Percentiles rank a stretch among this genome's conserved stretches.
phyloP scores from a whole-genome alignment of 192 early-diverging fungal species.

The Dispira parvispora region DNA sequence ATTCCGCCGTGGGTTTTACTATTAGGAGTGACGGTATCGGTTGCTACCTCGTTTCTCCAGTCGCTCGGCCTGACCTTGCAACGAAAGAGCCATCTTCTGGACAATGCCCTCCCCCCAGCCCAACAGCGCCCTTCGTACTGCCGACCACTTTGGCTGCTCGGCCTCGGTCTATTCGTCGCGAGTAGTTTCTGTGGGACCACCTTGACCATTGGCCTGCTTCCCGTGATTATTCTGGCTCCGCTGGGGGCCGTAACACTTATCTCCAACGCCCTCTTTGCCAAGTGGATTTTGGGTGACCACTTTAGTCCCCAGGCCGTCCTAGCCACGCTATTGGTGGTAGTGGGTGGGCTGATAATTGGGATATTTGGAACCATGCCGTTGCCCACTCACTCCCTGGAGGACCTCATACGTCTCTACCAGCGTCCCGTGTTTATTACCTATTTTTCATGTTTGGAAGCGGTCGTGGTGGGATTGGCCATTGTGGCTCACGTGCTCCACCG shows the following conservation, averaged over 20 bases:
- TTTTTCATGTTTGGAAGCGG: slow-evolving; percentile 32
- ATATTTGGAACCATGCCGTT: slow-evolving; percentile 59
- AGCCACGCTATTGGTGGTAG: slow-evolving; percentile 47
- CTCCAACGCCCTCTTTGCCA: slow-evolving; percentile 63
- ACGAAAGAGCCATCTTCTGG: slow-evolving; percentile 9
- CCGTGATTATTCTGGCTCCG: slow-evolving; percentile 60
- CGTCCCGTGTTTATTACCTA: slow-evolving; percentile 50
- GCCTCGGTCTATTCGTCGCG: slow-evolving; percentile 6
- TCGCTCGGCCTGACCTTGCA: slow-evolving; percentile 11
- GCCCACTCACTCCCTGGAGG: slow-evolving; percentile 46
- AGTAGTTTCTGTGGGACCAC: slow-evolving; percentile 18
- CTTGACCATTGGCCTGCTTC: slow-evolving; percentile 57
- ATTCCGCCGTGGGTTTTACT: too few species aligned
- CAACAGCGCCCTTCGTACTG: slow-evolving; percentile 5
- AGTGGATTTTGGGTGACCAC: slow-evolving; percentile 39
- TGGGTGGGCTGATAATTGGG: slow-evolving; percentile 47
- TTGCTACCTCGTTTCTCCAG: slow-evolving; percentile 11
- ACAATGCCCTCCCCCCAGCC: not conserved
- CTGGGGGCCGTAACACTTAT: slow-evolving; percentile 54
- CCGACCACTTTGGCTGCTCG: slow-evolving; percentile 9
- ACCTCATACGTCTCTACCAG: slow-evolving; percentile 45
- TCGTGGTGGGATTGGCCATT: slow-evolving; percentile 29
- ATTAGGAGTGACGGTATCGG: slow-evolving; percentile 4
- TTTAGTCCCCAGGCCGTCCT: slow-evolving; percentile 41
- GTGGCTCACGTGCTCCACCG: not conserved